Conservation (phyloP, 805 yeast genomes). For the Grigorovia transvaalensis region DNA sequence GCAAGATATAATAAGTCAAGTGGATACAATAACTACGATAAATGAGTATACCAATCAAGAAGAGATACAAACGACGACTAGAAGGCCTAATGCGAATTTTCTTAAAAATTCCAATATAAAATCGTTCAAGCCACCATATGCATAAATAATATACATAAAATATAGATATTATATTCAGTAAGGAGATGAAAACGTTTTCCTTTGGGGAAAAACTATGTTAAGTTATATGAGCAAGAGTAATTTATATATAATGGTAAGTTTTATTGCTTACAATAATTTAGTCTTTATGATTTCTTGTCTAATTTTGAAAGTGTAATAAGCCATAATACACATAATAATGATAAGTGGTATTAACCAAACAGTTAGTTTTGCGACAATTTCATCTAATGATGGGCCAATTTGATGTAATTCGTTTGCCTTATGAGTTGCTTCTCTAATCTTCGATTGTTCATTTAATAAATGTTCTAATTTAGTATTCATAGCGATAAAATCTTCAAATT, state of each 20-base stretch:
- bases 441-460: conserved; percentile 21
- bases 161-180: too few relatives aligned
- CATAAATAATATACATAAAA: neutral
- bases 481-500: conserved; percentile 22
- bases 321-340: conserved; percentile 26
- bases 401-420: conserved; percentile 3
- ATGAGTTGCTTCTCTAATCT: conserved; percentile 19
- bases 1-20: conserved; percentile 25
- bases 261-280: conserved; percentile 17
- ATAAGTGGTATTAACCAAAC: conserved; percentile 28
- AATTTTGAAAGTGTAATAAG: conserved; percentile 28
- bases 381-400: conserved; percentile 25
- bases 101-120: conserved; percentile 36
- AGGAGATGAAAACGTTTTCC: too few relatives aligned
- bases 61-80: conserved; percentile 35
- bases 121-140: conserved; percentile 37
- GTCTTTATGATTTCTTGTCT: conserved; percentile 30
- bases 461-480: conserved; percentile 26
- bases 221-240: too few relatives aligned
- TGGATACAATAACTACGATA: conserved; percentile 23
- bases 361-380: conserved; percentile 22
- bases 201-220: too few relatives aligned
- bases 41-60: conserved; percentile 34
- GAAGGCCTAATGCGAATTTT: conserved; percentile 40
- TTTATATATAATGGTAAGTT: too few relatives aligned